phyloP scores from a whole-genome alignment of 495 filamentous ascomycete species.

The Choiromyces venosus region DNA sequence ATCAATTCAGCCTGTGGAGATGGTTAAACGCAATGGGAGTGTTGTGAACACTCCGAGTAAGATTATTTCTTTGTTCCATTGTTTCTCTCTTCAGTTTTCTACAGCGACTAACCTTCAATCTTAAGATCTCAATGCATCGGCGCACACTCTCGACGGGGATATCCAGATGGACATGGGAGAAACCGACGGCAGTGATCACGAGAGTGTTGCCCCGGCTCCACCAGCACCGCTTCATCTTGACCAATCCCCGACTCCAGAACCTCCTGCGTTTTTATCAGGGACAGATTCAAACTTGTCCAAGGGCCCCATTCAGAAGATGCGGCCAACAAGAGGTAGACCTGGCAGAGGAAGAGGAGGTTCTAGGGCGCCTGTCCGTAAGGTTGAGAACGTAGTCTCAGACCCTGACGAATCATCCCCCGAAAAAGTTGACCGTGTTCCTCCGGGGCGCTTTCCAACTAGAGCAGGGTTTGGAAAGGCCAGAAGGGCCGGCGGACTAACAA shows the following conservation, averaged over 20 bases:
- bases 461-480: constrained; percentile 19
- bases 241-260: constrained; percentile 4
- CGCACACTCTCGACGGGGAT: constrained; percentile 10
- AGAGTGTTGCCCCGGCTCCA: not conserved
- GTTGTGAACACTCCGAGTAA: not conserved
- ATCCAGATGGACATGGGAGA: constrained; percentile 15
- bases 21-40: not conserved
- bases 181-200: constrained; percentile 5
- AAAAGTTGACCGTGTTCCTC: no score
- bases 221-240: constrained; percentile 6
- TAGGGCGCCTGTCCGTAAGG: no score
- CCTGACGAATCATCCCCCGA: not conserved
- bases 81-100: not conserved
- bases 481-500: not conserved
- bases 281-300: not conserved
- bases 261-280: not conserved
- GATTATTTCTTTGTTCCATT: constrained; percentile 3
- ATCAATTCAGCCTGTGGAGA: not conserved
- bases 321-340: constrained; percentile 11
- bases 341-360: not conserved
- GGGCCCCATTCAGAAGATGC: constrained; percentile 20
- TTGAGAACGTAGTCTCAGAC: not conserved
- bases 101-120: constrained; percentile 6
- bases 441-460: not conserved
- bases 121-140: not conserved